phyloP scores from a whole-genome alignment of 2,329 filamentous ascomycete species.

The Thielaviopsis populi region DNA sequence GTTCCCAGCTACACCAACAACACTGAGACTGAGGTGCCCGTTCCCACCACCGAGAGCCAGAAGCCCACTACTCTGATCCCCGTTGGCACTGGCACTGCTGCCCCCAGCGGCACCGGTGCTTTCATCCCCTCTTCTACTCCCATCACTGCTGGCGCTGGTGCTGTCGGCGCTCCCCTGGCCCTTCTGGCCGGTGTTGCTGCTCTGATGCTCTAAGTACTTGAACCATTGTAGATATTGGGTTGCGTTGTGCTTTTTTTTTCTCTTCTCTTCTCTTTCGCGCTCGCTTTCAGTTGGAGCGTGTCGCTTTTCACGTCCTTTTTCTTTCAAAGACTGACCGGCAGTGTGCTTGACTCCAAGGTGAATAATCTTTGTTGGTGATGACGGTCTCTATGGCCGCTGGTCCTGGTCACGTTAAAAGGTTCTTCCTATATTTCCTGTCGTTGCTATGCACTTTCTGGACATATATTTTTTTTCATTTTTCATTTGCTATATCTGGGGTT shows the following conservation, averaged over 20 bases:
- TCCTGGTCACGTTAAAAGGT: background rate
- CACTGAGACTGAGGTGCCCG: constrained; percentile 19
- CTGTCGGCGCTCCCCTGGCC: constrained; percentile 11
- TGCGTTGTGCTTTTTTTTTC: background rate
- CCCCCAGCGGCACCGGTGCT: constrained; percentile 19
- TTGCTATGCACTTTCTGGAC: background rate
- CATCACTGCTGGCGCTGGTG: constrained; percentile 16
- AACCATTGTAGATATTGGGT: background rate
- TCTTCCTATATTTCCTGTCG: background rate
- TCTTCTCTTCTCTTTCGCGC: background rate
- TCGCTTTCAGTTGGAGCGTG: background rate
- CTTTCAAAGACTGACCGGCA: background rate
- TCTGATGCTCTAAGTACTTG: constrained; percentile 11
- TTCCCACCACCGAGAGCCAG: constrained; percentile 22
- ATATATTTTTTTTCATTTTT: background rate
- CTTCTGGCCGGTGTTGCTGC: constrained; percentile 14
- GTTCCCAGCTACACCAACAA: constrained; percentile 11
- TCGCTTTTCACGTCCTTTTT: background rate
- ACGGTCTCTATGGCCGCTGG: background rate
- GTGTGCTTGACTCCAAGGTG: background rate
- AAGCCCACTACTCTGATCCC: constrained; percentile 21
- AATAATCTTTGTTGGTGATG: background rate
- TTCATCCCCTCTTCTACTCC: constrained; percentile 18
- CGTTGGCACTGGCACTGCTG: constrained; percentile 18
- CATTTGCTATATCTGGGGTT: background rate